phyloP scores from a whole-genome alignment of 2,329 filamentous ascomycete species.

The Exophiala xenobiotica region DNA sequence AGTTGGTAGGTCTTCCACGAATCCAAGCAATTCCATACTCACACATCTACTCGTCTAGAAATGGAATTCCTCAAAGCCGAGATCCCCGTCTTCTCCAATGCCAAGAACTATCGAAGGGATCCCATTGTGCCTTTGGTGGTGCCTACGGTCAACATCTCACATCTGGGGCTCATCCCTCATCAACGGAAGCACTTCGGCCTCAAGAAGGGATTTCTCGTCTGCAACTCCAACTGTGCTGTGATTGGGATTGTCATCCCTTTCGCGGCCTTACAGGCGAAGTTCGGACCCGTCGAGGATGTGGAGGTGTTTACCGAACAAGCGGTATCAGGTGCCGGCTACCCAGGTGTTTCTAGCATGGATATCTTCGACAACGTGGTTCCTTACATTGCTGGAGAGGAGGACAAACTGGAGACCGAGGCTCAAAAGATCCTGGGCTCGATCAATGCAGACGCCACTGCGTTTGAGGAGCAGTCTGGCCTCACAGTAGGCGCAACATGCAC shows the following conservation, averaged over 20 bases:
- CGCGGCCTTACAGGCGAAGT: conserved; percentile 80
- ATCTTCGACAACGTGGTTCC: conserved; percentile 95
- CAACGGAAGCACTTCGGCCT: conserved; percentile 73
- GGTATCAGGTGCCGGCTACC: conserved; percentile 78
- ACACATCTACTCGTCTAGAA: conserved; percentile 53
- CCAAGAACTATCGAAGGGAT: conserved; percentile 93
- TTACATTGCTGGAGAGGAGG: conserved; percentile 89
- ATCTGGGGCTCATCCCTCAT: conserved; percentile 85
- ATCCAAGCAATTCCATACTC: conserved; percentile 6
- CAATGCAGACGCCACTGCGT: conserved; percentile 68
- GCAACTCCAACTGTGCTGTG: conserved; percentile 97
- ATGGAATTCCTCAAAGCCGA: conserved; percentile 87
- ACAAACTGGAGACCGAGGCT: conserved; percentile 92
- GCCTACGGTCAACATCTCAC: conserved; percentile 86
- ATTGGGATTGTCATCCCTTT: conserved; percentile 95
- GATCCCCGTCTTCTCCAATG: conserved; percentile 92
- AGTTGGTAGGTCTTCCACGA: conserved; percentile 62
- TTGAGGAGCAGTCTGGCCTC: conserved; percentile 71
- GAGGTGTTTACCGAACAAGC: conserved; percentile 94
- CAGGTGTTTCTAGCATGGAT: conserved; percentile 81
- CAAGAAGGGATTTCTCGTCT: conserved; percentile 86
- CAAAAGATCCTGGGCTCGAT: conserved; percentile 86
- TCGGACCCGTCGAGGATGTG: conserved; percentile 73
- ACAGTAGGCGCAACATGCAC: conserved; percentile 86
- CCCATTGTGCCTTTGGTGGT: conserved; percentile 90